Evolutionary conservation across 2,329 filamentous ascomycete species (phyloP).

Genomic region (Stylonectria norvegica): DNA sequence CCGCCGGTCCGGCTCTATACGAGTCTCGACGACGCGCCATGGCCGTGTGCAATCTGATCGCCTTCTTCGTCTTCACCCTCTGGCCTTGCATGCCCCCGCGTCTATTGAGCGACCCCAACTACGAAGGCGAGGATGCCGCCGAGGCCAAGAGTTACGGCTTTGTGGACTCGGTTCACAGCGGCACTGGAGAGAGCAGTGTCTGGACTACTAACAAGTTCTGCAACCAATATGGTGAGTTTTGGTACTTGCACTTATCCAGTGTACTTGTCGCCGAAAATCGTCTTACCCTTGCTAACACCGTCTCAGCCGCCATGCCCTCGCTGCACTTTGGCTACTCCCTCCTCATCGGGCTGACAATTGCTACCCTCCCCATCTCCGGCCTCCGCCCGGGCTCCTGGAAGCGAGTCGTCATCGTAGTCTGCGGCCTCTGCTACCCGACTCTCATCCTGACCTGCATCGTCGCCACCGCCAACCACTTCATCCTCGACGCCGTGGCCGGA

Average conservation of each 20-base stretch:
- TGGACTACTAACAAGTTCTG: constrained; percentile 64
- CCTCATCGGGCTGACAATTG: constrained; percentile 67
- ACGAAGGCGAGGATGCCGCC: constrained; percentile 52
- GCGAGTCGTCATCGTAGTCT: constrained; percentile 40
- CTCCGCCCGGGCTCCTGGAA: constrained; percentile 50
- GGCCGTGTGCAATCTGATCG: constrained; percentile 59
- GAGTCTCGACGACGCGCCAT: constrained; percentile 56
- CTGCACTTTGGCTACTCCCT: constrained; percentile 74
- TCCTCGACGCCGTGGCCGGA: constrained; percentile 68
- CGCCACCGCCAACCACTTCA: constrained; percentile 70
- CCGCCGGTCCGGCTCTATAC: constrained; percentile 47
- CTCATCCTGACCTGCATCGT: constrained; percentile 66
- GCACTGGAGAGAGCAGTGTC: constrained; percentile 49
- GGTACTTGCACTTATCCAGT: too few species aligned
- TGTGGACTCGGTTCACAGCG: constrained; percentile 57
- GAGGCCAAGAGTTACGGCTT: constrained; percentile 61
- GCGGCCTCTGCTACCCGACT: constrained; percentile 62
- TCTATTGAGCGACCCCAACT: constrained; percentile 53
- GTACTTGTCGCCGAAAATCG: not conserved
- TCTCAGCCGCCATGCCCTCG: constrained; percentile 67
- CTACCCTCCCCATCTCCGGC: constrained; percentile 59
- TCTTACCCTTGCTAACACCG: constrained; percentile 8
- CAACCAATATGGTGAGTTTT: constrained; percentile 65
- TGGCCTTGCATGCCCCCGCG: constrained; percentile 64
- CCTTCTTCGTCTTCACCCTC: constrained; percentile 59